A percentile compares a stretch with the other conserved stretches of the same genome.
Conservation (phyloP, 169 alveolate genomes). For the Fabrea salina region DNA sequence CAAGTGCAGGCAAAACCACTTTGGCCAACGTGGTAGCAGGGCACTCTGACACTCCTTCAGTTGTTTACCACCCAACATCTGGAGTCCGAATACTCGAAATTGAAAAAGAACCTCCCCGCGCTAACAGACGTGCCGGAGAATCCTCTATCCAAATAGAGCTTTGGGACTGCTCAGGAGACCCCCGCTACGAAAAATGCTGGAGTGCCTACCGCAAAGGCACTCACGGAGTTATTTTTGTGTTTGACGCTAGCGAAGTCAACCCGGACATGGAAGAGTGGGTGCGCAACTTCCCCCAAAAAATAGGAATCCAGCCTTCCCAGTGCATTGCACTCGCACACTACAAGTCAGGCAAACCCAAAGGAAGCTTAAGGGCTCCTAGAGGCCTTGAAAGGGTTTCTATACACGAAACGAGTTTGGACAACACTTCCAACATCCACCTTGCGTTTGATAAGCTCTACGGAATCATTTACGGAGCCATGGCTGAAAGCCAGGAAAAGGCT, state of each 20-base stretch:
- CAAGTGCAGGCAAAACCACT: not conserved
- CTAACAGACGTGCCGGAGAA: conserved; percentile 7
- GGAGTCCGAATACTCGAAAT: conserved; percentile 34
- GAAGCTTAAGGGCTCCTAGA: conserved; percentile 11
- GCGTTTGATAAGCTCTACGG: conserved; percentile 18
- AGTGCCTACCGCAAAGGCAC: conserved; percentile 14
- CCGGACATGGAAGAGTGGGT: conserved; percentile 23
- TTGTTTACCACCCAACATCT: not conserved
- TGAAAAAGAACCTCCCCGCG: conserved; percentile 23
- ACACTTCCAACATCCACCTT: conserved; percentile 2
- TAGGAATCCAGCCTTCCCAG: not conserved
- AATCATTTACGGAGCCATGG: not conserved
- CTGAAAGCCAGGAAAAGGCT: conserved; percentile 10
- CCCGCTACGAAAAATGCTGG: conserved; percentile 24
- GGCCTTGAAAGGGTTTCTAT: conserved; percentile 24
- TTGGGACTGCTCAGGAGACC: conserved; percentile 31
- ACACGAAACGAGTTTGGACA: not conserved
- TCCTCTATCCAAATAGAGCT: conserved; percentile 23
- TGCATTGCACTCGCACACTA: conserved; percentile 18
- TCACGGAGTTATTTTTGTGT: conserved; percentile 19
- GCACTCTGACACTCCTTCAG: not conserved
- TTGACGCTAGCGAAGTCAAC: not conserved
- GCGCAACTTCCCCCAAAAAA: not conserved
- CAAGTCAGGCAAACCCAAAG: conserved; percentile 11
- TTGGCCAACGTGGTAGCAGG: conserved; percentile 5